Evolutionary conservation across 768 basidiomycete species (phyloP), one percentile per base, ranked within the genome.

Genomic region (Austroboletus festivus): DNA sequence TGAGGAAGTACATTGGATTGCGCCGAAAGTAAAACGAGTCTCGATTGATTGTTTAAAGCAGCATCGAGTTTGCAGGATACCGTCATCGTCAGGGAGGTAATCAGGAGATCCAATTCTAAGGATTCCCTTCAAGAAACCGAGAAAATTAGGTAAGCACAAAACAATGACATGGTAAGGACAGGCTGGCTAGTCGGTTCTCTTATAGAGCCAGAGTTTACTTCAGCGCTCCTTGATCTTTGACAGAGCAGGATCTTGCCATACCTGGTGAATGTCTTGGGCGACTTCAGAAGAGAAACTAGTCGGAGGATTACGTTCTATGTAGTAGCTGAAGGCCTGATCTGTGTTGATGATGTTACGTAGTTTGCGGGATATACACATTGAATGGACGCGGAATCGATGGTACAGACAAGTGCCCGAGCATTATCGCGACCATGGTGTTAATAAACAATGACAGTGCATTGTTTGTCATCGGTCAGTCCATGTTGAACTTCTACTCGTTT

Each of bases 401-500:
- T 38, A 8, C 24, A 37, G 39, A 51, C 23, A 18, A 52, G 48
- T 3, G 28, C 23, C 26, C n/a, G 37, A 6, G 48, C 44, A 34
- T 18, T 21, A 13, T 38, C 19, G 3, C 50, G 42, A n/a, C 41
- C 16, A n/a, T n/a, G n/a, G n/a, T 50, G 21, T 22, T 34, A 30
- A 30, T 44, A 44, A 13, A 52, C 16, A 4, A 21, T 42, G 47
- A 15, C 39, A 31, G n/a, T 28, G 23, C 30, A 30, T 5, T 20
- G 42, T 10, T 51, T 37, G n/a, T 34, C 16, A 15, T 21, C 16
- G 34, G 37, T 51, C 24, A 51, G 21, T 16, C 48, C 48, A 16
- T 50, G 41, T 15, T 51, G 37, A 8, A 50, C 15, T 18, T 43
- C 51, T 35, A 51, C 51, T 35, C 12, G 48, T 22, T 26, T 51